Conservation (phyloP, 495 filamentous ascomycete genomes). For the Aspergillus baeticus region DNA sequence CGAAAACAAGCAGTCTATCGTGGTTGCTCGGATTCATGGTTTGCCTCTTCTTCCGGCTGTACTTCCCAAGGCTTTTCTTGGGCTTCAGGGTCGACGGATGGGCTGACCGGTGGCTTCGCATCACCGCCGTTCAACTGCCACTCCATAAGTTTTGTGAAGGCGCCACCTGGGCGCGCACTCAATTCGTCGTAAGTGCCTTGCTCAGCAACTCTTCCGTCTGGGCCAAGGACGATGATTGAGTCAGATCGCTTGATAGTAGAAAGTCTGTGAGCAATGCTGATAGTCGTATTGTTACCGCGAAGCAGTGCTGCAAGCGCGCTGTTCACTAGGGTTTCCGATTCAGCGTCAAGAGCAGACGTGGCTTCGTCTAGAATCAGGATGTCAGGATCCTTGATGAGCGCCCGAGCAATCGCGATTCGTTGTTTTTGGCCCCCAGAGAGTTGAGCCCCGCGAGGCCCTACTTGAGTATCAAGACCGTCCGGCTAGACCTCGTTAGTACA, state of each 20-base stretch:
- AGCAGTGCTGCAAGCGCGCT: conserved; percentile 78
- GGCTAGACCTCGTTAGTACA: conserved; percentile 47
- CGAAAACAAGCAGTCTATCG: conserved; percentile 7
- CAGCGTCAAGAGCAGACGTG: conserved; percentile 92
- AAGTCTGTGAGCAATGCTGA: conserved; percentile 92
- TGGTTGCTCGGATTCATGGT: conserved; percentile 6
- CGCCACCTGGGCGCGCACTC: conserved; percentile 66
- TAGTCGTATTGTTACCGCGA: conserved; percentile 85
- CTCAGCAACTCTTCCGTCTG: conserved; percentile 86
- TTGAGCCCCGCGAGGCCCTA: conserved; percentile 89
- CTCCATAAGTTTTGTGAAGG: conserved; percentile 95
- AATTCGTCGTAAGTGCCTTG: conserved; percentile 80
- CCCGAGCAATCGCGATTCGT: conserved; percentile 93
- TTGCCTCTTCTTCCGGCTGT: conserved; percentile 25
- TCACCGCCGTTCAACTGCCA: conserved; percentile 96
- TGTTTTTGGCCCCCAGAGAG: conserved; percentile 97
- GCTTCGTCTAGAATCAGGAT: conserved; percentile 96
- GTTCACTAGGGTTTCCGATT: conserved; percentile 95
- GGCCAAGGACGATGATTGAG: conserved; percentile 82
- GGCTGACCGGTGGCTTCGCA: conserved; percentile 20
- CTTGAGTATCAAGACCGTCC: conserved; percentile 90
- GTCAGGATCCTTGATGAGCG: conserved; percentile 92
- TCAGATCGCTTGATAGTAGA: conserved; percentile 96
- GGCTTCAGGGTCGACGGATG: conserved; percentile 21
- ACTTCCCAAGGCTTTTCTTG: conserved; percentile 37